Evolutionary conservation across 2,329 filamentous ascomycete genomes (phyloP), one percentile per base, ranked within the genome.

Genomic region (Alternaria sp.): DNA sequence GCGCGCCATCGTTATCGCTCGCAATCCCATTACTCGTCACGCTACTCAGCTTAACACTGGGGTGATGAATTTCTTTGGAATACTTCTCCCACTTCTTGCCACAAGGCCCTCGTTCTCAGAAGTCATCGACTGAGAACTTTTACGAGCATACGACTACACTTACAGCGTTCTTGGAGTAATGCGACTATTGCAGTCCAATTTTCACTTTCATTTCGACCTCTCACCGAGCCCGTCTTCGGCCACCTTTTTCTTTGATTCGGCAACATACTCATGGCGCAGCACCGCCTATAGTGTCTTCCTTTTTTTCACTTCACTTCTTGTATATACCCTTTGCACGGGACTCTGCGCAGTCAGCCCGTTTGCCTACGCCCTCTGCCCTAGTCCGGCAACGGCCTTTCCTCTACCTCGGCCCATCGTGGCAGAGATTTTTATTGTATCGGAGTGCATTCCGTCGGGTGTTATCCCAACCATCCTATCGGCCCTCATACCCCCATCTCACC

Each of bases 41-140:
- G 8, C 36, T 77, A 16, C 65, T 76, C 53, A 70, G 69, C 68
- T 70, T 67, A 61, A 63, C 63, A n/a, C 55, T 75, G 51, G 61
- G 60, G 30, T 63, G 66, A 51, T 74, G 67, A 64, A 52, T 46
- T 55, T 30, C 5, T 14, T 12, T 42, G 3, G 46, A 20, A n/a
- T 3, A 11, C 3, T 49, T 38, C 22, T 38, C 32, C 20, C 46
- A 20, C 46, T 8, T 49, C 32, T 9, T 26, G 6, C 8, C 46
- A 7, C 4, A n/a, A 30, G 39, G n/a, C 24, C 7, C 49, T 20
- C 28, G 49, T 51, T 51, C 36, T 20, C 49, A 3, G 7, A 18
- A 12, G 2, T 5, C 12, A 26, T 12, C 14, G 32, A 24, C 30
- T 36, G 30, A 20, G 32, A 26, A 30, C 26, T 41, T 30, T 51